Conservation (phyloP, 2,329 filamentous ascomycete genomes). For the Aspergillus vadensis region DNA sequence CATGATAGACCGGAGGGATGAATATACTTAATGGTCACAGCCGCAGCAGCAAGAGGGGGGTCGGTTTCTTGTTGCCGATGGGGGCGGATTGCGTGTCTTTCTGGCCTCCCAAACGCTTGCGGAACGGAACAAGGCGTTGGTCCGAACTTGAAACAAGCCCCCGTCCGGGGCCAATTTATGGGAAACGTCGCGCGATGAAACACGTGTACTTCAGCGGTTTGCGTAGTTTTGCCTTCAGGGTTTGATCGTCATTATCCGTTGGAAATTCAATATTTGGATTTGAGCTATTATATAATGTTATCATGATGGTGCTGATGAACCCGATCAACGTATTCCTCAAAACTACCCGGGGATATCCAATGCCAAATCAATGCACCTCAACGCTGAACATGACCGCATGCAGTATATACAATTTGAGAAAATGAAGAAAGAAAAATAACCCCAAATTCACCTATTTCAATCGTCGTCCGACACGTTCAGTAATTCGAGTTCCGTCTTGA, state of each 20-base stretch:
- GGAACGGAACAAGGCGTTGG: slow-evolving; percentile 27
- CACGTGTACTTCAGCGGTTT: neutral
- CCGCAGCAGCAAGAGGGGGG: neutral
- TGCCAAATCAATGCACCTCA: slow-evolving; percentile 16
- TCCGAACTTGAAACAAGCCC: slow-evolving; percentile 15
- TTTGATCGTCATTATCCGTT: neutral
- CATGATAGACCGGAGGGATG: slow-evolving; percentile 16
- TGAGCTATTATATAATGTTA: neutral
- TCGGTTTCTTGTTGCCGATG: neutral
- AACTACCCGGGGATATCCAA: slow-evolving; percentile 17
- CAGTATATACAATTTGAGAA: slow-evolving; percentile 24
- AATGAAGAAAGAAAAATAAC: neutral
- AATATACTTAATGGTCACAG: slow-evolving; percentile 4
- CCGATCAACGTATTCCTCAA: neutral
- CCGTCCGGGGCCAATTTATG: neutral
- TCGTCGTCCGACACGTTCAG: slow-evolving; percentile 57
- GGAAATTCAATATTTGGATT: neutral
- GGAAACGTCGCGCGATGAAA: neutral
- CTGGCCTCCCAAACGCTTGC: slow-evolving; percentile 10
- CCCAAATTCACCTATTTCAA: slow-evolving; percentile 8
- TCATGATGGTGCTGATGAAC: neutral
- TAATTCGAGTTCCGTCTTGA: slow-evolving; percentile 62
- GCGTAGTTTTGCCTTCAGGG: neutral
- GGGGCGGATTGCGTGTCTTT: slow-evolving; percentile 28
- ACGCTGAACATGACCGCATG: slow-evolving; percentile 19